Evolutionary conservation across 2,329 filamentous ascomycete species (phyloP).

Genomic region (Aspergillaceae sp.): DNA sequence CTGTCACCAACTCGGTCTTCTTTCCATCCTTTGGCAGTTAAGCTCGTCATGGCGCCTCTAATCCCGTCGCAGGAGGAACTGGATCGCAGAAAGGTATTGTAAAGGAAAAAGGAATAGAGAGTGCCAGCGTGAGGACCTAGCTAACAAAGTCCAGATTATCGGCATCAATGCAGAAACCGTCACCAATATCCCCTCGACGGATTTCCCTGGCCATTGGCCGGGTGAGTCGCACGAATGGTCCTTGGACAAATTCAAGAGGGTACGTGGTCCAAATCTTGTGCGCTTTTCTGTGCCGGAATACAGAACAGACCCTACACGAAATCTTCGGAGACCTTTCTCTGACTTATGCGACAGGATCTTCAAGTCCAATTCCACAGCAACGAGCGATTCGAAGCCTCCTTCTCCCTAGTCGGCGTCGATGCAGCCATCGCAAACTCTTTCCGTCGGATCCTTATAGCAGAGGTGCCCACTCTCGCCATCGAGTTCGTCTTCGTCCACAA

Average conservation of each 20-base stretch:
- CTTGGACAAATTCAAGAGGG: constrained; percentile 59
- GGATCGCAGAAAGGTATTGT: constrained; percentile 33
- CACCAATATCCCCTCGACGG: constrained; percentile 76
- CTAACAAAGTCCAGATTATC: constrained; percentile 54
- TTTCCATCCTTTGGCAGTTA: too few relatives aligned
- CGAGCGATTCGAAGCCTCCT: constrained; percentile 65
- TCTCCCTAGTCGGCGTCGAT: constrained; percentile 87
- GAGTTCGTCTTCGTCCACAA: constrained; percentile 89
- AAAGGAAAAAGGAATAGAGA: too few relatives aligned
- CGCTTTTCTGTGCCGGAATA: too few relatives aligned
- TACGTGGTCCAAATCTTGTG: constrained; percentile 16
- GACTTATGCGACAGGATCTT: constrained; percentile 44
- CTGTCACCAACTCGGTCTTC: too few relatives aligned
- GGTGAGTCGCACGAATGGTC: constrained; percentile 81
- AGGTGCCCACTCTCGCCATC: constrained; percentile 89
- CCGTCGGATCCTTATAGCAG: constrained; percentile 87
- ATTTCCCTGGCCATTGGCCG: constrained; percentile 85
- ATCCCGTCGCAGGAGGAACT: constrained; percentile 36
- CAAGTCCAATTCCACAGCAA: constrained; percentile 78
- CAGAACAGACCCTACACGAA: not conserved
- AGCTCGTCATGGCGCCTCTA: constrained; percentile 32
- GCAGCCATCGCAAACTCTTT: constrained; percentile 94
- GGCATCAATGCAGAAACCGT: constrained; percentile 85
- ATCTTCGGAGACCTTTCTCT: not conserved
- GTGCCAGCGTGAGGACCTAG: too few relatives aligned